phyloP scores from a whole-genome alignment of 768 basidiomycete species.

The Sporobolomyces phaffii region DNA sequence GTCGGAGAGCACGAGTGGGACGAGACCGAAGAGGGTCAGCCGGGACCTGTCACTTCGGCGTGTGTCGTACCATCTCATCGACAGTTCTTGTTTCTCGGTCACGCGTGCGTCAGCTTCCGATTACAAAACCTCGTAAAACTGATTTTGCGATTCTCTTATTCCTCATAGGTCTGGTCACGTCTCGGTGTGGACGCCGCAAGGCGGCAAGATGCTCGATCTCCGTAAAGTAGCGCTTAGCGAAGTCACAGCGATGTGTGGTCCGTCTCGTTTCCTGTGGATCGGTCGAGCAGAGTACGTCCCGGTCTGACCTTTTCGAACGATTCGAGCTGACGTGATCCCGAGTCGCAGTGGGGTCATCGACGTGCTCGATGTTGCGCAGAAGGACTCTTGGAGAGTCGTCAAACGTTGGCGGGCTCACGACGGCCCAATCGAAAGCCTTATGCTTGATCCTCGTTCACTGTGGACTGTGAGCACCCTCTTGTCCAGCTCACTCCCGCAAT shows the following conservation, averaged over 20 bases:
- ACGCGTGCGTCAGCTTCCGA: conserved; percentile 3
- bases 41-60: not conserved
- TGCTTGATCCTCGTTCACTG: conserved; percentile 67
- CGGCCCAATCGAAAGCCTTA: conserved; percentile 57
- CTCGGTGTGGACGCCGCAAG: not conserved
- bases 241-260: conserved; percentile 10
- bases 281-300: conserved; percentile 8
- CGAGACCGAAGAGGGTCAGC: not conserved
- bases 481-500: no score
- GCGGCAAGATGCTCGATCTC: not conserved
- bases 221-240: not conserved
- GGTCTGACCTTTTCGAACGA: not conserved
- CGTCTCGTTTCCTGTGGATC: conserved; percentile 28
- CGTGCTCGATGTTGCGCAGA: conserved; percentile 62
- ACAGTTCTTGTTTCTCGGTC: conserved; percentile 1
- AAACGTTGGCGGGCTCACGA: conserved; percentile 80
- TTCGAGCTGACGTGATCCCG: not conserved
- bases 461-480: conserved; percentile 54
- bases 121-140: no score
- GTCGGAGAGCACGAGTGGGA: not conserved
- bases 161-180: conserved; percentile 19
- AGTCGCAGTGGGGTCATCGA: conserved; percentile 66
- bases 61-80: conserved; percentile 10
- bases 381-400: conserved; percentile 70
- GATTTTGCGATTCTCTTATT: no score